phyloP scores from a whole-genome alignment of 1,139 yeast species.

The Nakaseomyces nivariensis region DNA sequence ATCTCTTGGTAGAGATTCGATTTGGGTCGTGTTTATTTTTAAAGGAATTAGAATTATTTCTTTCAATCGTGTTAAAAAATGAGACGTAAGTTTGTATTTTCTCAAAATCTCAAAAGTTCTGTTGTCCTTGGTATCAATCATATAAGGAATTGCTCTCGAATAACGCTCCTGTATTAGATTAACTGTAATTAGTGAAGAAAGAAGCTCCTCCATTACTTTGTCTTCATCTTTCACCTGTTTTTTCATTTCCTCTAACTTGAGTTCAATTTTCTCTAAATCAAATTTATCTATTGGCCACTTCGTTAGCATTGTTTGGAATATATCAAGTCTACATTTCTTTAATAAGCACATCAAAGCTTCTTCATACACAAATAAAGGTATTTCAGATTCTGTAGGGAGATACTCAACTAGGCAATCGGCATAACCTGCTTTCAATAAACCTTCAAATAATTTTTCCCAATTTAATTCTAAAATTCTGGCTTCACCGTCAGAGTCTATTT shows the following conservation, averaged over 20 bases:
- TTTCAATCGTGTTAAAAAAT: slow-evolving; percentile 43
- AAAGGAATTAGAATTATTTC: slow-evolving; percentile 40
- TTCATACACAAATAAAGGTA: slow-evolving; percentile 39
- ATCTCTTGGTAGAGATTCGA: background rate
- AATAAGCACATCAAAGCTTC: slow-evolving; percentile 44
- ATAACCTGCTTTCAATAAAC: background rate
- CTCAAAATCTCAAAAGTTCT: slow-evolving; percentile 50
- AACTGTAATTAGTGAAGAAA: background rate
- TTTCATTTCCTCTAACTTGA: slow-evolving; percentile 37
- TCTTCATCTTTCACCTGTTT: slow-evolving; percentile 7
- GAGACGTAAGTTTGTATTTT: slow-evolving; percentile 49
- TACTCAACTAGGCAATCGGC: background rate
- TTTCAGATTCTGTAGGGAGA: background rate
- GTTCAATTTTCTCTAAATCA: slow-evolving; percentile 39
- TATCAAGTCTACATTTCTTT: slow-evolving; percentile 27
- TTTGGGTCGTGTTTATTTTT: background rate
- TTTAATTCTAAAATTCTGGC: slow-evolving; percentile 40
- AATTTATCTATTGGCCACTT: slow-evolving; percentile 55
- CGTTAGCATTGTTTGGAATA: slow-evolving; percentile 36
- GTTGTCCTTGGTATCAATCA: slow-evolving; percentile 45
- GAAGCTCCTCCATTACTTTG: background rate
- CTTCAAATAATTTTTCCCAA: slow-evolving; percentile 26
- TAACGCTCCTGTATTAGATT: slow-evolving; percentile 34
- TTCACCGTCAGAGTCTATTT: background rate
- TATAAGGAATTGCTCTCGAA: slow-evolving; percentile 51